A percentile compares a stretch with the other conserved stretches of the same genome.
Evolutionary conservation across 1,284 basidiomycete genomes (phyloP).

Genomic region (Marasmius oreades): DNA sequence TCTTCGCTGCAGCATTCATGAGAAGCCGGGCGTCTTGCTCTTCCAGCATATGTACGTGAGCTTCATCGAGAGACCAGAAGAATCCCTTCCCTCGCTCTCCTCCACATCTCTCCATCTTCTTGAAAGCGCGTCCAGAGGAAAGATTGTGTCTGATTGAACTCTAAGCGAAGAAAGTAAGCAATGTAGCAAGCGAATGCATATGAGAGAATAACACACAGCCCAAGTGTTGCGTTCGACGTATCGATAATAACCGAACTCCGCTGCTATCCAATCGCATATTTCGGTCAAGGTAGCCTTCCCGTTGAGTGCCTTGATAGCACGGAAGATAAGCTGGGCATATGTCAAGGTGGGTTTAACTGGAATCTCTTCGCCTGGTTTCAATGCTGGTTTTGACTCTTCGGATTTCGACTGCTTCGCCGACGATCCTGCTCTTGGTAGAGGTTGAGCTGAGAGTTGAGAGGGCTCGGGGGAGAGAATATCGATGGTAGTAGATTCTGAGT

Average conservation of each 20-base stretch:
- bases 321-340: conserved; percentile 77
- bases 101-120: conserved; percentile 79
- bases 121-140: conserved; percentile 84
- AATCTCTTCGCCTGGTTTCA: conserved; percentile 63
- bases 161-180: conserved; percentile 34
- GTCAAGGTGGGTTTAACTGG: conserved; percentile 76
- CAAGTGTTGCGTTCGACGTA: conserved; percentile 78
- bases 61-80: conserved; percentile 84
- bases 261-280: conserved; percentile 89
- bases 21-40: conserved; percentile 60
- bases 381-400: conserved; percentile 36
- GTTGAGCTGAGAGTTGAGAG: conserved; percentile 22
- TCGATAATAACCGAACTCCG: conserved; percentile 86
- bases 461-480: conserved; percentile 16
- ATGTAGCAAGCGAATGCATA: conserved; percentile 12
- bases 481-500: conserved; percentile 14
- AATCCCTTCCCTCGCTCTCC: conserved; percentile 88
- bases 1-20: conserved; percentile 30
- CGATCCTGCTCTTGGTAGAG: conserved; percentile 20
- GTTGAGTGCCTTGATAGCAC: conserved; percentile 72
- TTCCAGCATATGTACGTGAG: conserved; percentile 61
- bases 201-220: conserved; percentile 59
- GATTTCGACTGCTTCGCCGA: neutral
- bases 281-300: conserved; percentile 90
- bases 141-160: conserved; percentile 92